Percentiles rank a stretch among this genome's conserved stretches.
Conservation (phyloP, 495 filamentous ascomycete genomes). For the Chaetomidium leptoderma region DNA sequence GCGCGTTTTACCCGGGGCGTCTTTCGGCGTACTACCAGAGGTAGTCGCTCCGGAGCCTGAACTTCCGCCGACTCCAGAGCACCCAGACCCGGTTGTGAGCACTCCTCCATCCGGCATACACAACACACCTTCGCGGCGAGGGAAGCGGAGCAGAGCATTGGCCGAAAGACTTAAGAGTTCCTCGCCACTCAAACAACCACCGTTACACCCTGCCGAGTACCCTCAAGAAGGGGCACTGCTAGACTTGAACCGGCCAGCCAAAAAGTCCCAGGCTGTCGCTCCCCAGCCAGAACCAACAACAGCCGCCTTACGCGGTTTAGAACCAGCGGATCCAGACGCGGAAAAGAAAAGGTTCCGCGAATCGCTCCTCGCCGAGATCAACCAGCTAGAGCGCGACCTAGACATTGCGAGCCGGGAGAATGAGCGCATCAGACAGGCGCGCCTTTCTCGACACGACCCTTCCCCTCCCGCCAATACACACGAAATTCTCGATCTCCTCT, state of each 20-base stretch:
- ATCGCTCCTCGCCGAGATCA: slow-evolving; percentile 37
- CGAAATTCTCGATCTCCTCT: slow-evolving; percentile 37
- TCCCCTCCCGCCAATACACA: slow-evolving; percentile 27
- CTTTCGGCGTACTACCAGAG: slow-evolving; percentile 39
- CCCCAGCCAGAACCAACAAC: slow-evolving; percentile 12
- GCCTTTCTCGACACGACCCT: slow-evolving; percentile 18
- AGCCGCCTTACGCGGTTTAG: slow-evolving; percentile 33
- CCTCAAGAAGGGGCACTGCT: neutral
- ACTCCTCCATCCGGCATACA: slow-evolving; percentile 52
- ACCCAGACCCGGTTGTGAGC: slow-evolving; percentile 50
- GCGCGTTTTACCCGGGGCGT: slow-evolving; percentile 32
- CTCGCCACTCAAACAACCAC: slow-evolving; percentile 45
- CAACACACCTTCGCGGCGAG: slow-evolving; percentile 47
- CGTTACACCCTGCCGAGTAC: slow-evolving; percentile 2
- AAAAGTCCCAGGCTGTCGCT: neutral
- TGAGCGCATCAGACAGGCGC: slow-evolving; percentile 35
- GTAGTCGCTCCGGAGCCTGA: slow-evolving; percentile 53
- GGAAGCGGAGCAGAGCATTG: slow-evolving; percentile 37
- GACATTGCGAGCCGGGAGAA: slow-evolving; percentile 36
- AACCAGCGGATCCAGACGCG: slow-evolving; percentile 35
- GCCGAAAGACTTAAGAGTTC: slow-evolving; percentile 40
- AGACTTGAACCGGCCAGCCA: slow-evolving; percentile 4
- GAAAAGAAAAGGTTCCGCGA: slow-evolving; percentile 40
- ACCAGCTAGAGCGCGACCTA: slow-evolving; percentile 37
- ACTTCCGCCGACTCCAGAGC: slow-evolving; percentile 65